Conservation (phyloP, 2,329 filamentous ascomycete genomes). For the Trichophyton rubrum region DNA sequence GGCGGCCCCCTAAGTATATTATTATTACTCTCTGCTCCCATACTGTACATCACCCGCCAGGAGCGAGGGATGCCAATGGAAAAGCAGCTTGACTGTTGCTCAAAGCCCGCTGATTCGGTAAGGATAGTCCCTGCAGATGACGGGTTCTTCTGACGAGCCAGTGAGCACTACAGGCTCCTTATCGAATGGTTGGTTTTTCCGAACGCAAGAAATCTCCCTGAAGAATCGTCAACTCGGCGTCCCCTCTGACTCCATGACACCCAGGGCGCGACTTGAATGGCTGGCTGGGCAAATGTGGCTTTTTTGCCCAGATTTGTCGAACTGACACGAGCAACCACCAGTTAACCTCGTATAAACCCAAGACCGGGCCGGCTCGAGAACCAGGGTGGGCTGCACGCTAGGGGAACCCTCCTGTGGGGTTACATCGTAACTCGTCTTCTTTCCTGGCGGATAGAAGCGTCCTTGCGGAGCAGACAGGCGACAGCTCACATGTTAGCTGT, state of each 20-base stretch:
- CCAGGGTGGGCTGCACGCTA: background rate
- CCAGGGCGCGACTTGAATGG: background rate
- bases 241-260: background rate
- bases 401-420: background rate
- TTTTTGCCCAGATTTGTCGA: background rate
- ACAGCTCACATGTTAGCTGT: background rate
- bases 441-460: background rate
- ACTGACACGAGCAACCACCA: background rate
- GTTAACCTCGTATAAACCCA: background rate
- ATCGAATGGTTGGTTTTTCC: background rate
- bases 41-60: background rate
- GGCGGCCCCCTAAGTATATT: background rate
- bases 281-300: background rate
- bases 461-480: background rate
- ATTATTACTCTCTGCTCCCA: background rate
- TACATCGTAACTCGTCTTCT: background rate
- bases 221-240: background rate
- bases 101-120: background rate
- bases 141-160: background rate
- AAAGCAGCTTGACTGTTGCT: background rate
- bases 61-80: background rate
- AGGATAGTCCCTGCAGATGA: slow-evolving; percentile 2
- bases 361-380: background rate
- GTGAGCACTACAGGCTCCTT: background rate
- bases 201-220: background rate